phyloP scores from a whole-genome alignment of 306 rosid genomes.

The Lotus japonicus region DNA sequence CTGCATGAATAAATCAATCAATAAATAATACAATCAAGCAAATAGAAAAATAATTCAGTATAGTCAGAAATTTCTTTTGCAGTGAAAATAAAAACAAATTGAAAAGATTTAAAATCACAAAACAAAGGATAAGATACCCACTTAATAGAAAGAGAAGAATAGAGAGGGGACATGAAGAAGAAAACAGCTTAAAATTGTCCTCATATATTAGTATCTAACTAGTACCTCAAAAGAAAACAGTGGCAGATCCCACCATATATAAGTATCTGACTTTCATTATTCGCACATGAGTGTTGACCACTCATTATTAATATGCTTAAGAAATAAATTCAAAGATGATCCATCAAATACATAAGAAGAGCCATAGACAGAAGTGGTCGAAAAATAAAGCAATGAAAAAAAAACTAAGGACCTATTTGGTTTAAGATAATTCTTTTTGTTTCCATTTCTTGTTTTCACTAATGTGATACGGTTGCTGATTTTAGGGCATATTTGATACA shows the following conservation, averaged over 20 bases:
- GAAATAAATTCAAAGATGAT: background rate
- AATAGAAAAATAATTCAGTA: background rate
- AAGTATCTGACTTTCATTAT: background rate
- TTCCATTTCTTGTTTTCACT: background rate
- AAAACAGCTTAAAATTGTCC: background rate
- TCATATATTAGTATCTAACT: background rate
- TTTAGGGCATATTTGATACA: no score
- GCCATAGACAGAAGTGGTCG: background rate
- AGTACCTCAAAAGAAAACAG: background rate
- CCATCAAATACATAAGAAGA: no score
- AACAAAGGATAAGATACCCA: background rate
- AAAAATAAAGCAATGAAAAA: conserved; percentile 3
- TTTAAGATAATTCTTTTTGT: background rate
- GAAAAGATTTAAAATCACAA: background rate
- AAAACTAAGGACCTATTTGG: background rate
- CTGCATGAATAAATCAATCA: conserved; percentile 45
- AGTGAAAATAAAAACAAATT: background rate
- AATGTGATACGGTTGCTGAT: no score
- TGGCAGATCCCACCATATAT: background rate
- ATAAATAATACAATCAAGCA: background rate
- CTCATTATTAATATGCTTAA: background rate
- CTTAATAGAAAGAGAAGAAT: background rate
- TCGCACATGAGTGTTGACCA: background rate
- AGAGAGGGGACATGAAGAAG: background rate
- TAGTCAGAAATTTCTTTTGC: background rate